Evolutionary conservation across 768 basidiomycete species (phyloP).

Genomic region (Pisolithus albus): DNA sequence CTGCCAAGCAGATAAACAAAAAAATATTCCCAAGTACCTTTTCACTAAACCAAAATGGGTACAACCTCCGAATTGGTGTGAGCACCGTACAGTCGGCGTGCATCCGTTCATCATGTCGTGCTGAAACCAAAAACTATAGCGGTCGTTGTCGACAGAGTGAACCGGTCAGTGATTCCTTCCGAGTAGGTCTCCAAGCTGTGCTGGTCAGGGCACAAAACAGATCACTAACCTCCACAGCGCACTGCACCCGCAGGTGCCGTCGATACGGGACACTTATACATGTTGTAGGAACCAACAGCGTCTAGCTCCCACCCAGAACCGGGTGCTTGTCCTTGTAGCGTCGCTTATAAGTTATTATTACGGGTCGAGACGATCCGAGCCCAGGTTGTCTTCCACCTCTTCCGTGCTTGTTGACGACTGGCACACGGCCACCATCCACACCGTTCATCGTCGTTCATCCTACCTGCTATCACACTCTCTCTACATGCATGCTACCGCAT

Average conservation of each 20-base stretch:
- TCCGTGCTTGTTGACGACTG: background rate
- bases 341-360: background rate
- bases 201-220: background rate
- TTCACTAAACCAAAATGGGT: no score
- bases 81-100: no score
- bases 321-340: slow-evolving; percentile 2
- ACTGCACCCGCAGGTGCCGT: slow-evolving; percentile 2
- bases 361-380: no score
- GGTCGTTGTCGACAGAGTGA: no score
- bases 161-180: no score
- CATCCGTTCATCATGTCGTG: no score
- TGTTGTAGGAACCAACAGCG: background rate
- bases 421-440: background rate
- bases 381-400: background rate
- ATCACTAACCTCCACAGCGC: background rate
- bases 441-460: slow-evolving; percentile 7
- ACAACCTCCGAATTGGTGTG: no score
- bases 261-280: background rate
- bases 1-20: no score
- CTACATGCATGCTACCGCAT: slow-evolving; percentile 25
- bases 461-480: slow-evolving; percentile 8
- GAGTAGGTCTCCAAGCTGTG: no score
- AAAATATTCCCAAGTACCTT: no score
- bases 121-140: no score
- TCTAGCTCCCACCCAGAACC: slow-evolving; percentile 9